phyloP scores from a whole-genome alignment of 441 rosid genomes.

The Eutrema salsugineum region DNA sequence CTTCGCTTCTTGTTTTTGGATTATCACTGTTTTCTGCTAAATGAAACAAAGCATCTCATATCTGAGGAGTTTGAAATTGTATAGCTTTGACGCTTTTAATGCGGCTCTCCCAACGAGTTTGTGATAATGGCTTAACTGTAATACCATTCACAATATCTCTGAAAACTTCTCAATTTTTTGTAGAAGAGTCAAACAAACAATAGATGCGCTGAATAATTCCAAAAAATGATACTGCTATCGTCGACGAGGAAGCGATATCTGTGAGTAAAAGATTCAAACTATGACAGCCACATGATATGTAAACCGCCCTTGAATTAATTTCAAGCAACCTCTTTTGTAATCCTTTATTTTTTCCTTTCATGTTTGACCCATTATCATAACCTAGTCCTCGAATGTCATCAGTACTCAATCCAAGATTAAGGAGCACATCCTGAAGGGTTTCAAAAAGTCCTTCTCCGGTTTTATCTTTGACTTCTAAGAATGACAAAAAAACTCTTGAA shows the following conservation, averaged over 20 bases:
- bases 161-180: not conserved
- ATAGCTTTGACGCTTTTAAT: not conserved
- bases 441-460: too few relatives aligned
- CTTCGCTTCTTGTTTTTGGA: not conserved
- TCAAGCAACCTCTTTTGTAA: too few relatives aligned
- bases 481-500: too few relatives aligned
- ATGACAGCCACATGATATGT: not conserved
- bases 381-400: too few relatives aligned
- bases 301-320: too few relatives aligned
- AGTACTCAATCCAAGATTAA: too few relatives aligned
- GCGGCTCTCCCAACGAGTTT: not conserved
- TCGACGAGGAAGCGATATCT: not conserved
- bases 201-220: not conserved
- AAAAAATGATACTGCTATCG: not conserved
- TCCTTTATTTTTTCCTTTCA: too few relatives aligned
- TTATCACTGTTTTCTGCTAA: not conserved
- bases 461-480: too few relatives aligned
- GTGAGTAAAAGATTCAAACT: not conserved
- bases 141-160: not conserved
- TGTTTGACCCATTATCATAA: too few relatives aligned
- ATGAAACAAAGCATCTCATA: not conserved
- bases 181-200: not conserved
- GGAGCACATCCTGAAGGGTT: too few relatives aligned
- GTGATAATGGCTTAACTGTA: not conserved
- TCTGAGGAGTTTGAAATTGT: not conserved